Conservation (phyloP, 331 rosid genomes). For the Phaseolus coccineus region DNA sequence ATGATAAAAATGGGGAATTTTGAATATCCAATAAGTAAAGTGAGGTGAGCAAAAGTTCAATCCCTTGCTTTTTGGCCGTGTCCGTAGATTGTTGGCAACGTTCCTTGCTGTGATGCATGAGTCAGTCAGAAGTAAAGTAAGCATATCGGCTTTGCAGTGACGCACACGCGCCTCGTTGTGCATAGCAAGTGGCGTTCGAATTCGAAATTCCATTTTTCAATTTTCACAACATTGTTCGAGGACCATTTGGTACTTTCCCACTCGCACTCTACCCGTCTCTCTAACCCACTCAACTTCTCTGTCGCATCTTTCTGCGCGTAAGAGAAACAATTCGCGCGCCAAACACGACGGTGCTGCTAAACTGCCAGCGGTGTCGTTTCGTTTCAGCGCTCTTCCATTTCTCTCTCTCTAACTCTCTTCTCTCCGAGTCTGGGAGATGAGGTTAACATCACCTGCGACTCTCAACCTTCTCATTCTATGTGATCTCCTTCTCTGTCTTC, state of each 20-base stretch:
- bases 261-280: constrained; percentile 29
- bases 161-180: constrained; percentile 10
- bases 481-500: constrained; percentile 49
- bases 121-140: constrained; percentile 27
- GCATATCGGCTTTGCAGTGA: constrained; percentile 22
- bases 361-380: constrained; percentile 41
- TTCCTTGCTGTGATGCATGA: background rate
- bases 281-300: constrained; percentile 34
- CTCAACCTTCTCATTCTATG: constrained; percentile 49
- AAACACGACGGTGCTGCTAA: constrained; percentile 43
- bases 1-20: background rate
- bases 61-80: background rate
- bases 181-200: constrained; percentile 1
- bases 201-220: background rate
- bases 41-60: background rate
- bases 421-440: constrained; percentile 59
- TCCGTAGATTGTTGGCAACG: background rate
- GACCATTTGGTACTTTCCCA: constrained; percentile 50
- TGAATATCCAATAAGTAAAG: background rate
- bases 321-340: constrained; percentile 41
- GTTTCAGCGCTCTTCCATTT: background rate
- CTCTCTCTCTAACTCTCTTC: background rate
- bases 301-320: constrained; percentile 21
- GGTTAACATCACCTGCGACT: constrained; percentile 57
- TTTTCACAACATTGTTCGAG: constrained; percentile 22